Evolutionary conservation across 768 basidiomycete species (phyloP), one percentile per base, ranked within the genome.

Genomic region (Tylopilus intermedius): DNA sequence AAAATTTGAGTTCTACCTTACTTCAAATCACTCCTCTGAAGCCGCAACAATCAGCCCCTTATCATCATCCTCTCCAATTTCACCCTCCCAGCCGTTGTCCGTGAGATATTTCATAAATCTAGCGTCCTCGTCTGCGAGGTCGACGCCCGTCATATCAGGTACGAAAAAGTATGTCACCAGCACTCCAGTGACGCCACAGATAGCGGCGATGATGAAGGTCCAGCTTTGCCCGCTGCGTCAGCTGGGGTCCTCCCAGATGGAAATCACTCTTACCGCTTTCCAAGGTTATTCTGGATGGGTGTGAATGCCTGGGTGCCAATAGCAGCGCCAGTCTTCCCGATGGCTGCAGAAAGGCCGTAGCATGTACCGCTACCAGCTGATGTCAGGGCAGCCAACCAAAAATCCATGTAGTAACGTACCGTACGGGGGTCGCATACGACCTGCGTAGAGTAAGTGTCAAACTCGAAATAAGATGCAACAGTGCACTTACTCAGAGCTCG

Each of bases 321-420:
- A n/a, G 82, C 86, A 18, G 86, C 88, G 5, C 87, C 87, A 2
- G 82, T 73, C 61, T 86, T 87, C 8, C 84, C 84, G 7, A 87
- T 68, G 0, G 83, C 83, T 8, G 84, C 84, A 26, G 80, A 81
- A 37, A 87, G 61, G 2, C 85, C 86, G 55, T 86, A 88, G 64
- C 80, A 83, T 9, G 86, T 83, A 3, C 85, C 87, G 42, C 82
- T 78, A 50, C 54, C 50, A 47, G 30, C 46, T 4, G 32, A 37
- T 22, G 38, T 48, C 33, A 53, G 22, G 43, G 33, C 21, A 35
- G 30, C 22, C 3, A 32, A 49, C 22, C 3, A 10, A 55, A 35
- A 21, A 26, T 35, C 10, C 6, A 22, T 37, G 26, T 39, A 4
- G 39, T 40, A 21, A 53, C 51, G 38, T 64, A 80, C 79, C 85